phyloP scores from a whole-genome alignment of 2,329 filamentous ascomycete genomes.

The Ascochyta lentis region DNA sequence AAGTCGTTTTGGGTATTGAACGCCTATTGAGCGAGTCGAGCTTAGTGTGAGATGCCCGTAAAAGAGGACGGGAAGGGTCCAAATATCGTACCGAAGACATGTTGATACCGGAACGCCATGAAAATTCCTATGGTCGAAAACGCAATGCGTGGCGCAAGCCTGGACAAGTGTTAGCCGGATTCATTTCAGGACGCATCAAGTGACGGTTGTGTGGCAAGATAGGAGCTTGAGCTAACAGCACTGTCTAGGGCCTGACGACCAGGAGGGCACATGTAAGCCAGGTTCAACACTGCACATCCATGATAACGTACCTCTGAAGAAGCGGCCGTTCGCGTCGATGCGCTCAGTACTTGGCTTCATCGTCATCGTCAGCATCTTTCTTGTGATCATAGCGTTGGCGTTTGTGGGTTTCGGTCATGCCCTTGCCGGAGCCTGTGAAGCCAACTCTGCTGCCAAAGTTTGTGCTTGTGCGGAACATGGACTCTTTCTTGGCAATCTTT shows the following conservation, averaged over 20 bases:
- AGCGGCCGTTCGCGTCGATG: neutral
- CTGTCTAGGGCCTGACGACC: constrained; percentile 22
- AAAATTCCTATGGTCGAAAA: neutral
- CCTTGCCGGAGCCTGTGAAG: constrained; percentile 92
- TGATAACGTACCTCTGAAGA: constrained; percentile 1
- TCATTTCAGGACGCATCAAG: neutral
- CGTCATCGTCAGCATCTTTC: constrained; percentile 37
- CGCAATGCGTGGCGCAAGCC: neutral
- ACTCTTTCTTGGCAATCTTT: constrained; percentile 84
- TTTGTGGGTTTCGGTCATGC: constrained; percentile 90
- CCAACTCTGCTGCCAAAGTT: constrained; percentile 88
- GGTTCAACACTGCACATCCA: constrained; percentile 1
- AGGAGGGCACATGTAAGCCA: constrained; percentile 30
- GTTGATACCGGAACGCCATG: constrained; percentile 29
- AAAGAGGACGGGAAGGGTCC: constrained; percentile 10
- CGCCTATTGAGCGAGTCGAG: constrained; percentile 30
- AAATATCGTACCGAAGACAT: constrained; percentile 34
- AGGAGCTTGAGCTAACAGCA: neutral
- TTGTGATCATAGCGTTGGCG: constrained; percentile 82
- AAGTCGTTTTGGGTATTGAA: constrained; percentile 32
- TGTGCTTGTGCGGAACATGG: constrained; percentile 95
- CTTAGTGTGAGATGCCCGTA: constrained; percentile 27
- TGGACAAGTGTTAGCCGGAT: neutral
- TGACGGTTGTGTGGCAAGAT: neutral
- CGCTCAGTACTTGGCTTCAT: constrained; percentile 23